Percentiles rank a stretch among this genome's conserved stretches.
Evolutionary conservation across 1,284 basidiomycete genomes (phyloP).

Genomic region (Cutaneotrichosporon sp.): DNA sequence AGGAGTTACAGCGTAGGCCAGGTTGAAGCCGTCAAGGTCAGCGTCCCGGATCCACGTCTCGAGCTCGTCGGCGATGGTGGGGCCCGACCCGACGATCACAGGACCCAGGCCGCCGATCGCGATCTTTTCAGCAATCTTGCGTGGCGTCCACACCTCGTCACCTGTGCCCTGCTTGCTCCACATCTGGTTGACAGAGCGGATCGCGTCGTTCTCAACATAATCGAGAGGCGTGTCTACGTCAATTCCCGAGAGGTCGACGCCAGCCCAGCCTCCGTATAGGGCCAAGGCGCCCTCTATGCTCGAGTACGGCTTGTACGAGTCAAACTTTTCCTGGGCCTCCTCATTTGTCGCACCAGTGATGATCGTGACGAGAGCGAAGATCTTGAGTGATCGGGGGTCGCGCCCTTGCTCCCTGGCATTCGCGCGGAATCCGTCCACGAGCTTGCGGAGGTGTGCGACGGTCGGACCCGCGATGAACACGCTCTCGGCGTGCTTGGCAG

Average conservation of each 20-base stretch:
- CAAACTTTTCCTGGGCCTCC: constrained; percentile 35
- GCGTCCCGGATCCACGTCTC: constrained; percentile 15
- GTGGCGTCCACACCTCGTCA: constrained; percentile 14
- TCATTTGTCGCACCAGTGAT: constrained; percentile 32
- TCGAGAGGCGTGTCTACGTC: constrained; percentile 16
- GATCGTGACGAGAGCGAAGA: constrained; percentile 32
- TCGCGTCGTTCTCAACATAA: constrained; percentile 20
- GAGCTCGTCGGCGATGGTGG: constrained; percentile 11
- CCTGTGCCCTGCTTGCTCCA: constrained; percentile 16
- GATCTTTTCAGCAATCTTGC: constrained; percentile 16
- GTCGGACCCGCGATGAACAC: constrained; percentile 34
- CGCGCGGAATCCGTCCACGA: constrained; percentile 1
- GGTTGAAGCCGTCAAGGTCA: constrained; percentile 18
- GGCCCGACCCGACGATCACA: constrained; percentile 10
- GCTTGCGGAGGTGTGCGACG: constrained; percentile 7
- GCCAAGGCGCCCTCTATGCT: constrained; percentile 39
- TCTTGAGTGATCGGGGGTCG: constrained; percentile 33
- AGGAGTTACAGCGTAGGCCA: constrained; percentile 13
- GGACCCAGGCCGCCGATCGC: constrained; percentile 19
- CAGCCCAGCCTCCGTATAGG: constrained; percentile 36
- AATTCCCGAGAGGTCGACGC: constrained; percentile 10
- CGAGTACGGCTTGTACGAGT: constrained; percentile 27
- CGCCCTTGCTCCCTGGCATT: constrained; percentile 33
- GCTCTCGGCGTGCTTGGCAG: constrained; percentile 43
- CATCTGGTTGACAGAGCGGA: constrained; percentile 18